Evolutionary conservation across 441 rosid species (phyloP).

Genomic region (Corymbia calophylla): DNA sequence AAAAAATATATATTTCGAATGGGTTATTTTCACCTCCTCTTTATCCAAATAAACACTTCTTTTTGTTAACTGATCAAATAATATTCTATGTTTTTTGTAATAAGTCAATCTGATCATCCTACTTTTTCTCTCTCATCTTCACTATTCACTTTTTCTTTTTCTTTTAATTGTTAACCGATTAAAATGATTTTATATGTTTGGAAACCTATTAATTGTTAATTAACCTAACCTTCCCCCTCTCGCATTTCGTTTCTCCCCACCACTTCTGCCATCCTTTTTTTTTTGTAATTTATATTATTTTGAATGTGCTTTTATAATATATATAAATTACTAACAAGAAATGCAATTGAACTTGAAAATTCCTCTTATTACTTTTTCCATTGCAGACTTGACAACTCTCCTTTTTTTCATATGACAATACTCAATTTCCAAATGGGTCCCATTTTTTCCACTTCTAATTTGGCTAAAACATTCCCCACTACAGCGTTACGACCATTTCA

Average conservation of each 20-base stretch:
- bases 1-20: background rate
- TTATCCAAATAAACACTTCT: background rate
- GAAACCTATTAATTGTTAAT: background rate
- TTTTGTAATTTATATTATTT: background rate
- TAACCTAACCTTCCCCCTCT: accelerated
- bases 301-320: background rate
- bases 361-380: background rate
- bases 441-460: background rate
- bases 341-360: background rate
- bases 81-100: background rate
- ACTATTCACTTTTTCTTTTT: background rate
- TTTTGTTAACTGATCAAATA: background rate
- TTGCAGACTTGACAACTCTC: background rate
- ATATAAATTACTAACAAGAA: background rate
- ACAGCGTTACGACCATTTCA: background rate
- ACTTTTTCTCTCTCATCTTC: background rate
- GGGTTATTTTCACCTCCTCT: background rate
- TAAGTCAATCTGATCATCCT: background rate
- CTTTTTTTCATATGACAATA: background rate
- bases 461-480: background rate
- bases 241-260: background rate
- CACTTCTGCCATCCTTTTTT: background rate
- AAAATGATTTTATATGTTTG: background rate
- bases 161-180: background rate
- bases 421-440: background rate